A percentile compares a stretch with the other conserved stretches of the same genome.
These are phyloP conservation scores for Dipteronia sinensis DNA, from an alignment of 345 rosid genomes.

Conservation along the genomic window DNA sequence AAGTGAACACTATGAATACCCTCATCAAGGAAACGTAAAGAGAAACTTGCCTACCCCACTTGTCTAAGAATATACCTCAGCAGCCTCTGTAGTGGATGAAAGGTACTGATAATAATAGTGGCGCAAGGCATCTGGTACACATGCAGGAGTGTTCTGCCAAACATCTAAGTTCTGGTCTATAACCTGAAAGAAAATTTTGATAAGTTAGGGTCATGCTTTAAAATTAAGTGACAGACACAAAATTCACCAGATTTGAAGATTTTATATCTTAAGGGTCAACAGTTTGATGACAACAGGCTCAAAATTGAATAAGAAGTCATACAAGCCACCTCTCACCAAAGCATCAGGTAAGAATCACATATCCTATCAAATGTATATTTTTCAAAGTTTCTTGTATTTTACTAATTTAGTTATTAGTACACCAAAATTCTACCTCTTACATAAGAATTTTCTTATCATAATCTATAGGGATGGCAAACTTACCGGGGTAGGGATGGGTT, in stretches of 20 bases:
- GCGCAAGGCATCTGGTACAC: slow-evolving; percentile 90
- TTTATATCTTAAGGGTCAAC: neutral
- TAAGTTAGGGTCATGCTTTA: slow-evolving; percentile 15
- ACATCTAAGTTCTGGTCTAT: slow-evolving; percentile 87
- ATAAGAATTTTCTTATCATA: neutral
- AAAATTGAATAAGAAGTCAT: neutral
- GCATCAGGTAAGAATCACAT: neutral
- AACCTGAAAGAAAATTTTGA: slow-evolving; percentile 57
- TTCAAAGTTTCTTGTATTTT: neutral
- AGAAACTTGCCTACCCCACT: slow-evolving; percentile 23
- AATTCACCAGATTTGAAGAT: slow-evolving; percentile 7
- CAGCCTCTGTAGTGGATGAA: slow-evolving; percentile 92
- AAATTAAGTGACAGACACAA: neutral
- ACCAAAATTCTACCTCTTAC: neutral
- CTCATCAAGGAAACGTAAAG: slow-evolving; percentile 6
- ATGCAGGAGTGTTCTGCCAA: slow-evolving; percentile 86
- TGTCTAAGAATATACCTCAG: slow-evolving; percentile 61
- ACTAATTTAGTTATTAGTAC: neutral
- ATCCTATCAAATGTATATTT: neutral
- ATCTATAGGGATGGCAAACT: too few species aligned
- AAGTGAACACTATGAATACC: slow-evolving; percentile 8
- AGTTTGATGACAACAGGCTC: neutral
- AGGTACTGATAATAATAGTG: slow-evolving; percentile 96
- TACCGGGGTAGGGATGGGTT: too few species aligned
- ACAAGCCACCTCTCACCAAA: neutral